phyloP scores from a whole-genome alignment of 306 rosid genomes.

The Abrus pulchellus region DNA sequence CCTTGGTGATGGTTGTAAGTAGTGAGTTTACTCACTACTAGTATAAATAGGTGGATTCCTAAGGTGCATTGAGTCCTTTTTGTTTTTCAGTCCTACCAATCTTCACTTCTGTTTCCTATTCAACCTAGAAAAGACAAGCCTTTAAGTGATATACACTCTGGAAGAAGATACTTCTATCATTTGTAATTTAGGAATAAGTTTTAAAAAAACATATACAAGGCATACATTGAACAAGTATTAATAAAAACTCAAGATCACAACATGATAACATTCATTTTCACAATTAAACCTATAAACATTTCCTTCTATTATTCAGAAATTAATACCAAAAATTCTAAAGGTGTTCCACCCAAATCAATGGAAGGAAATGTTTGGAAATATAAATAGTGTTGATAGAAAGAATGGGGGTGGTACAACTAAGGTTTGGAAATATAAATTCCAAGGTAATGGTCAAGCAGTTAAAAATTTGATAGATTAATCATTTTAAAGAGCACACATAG shows the following conservation, averaged over 20 bases:
- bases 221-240: not conserved
- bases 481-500: not conserved
- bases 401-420: not conserved
- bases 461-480: not conserved
- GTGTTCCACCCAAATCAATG: not conserved
- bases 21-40: not conserved
- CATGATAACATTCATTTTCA: not conserved
- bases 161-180: not conserved
- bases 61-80: too few species aligned
- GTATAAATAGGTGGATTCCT: too few species aligned
- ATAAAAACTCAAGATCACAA: not conserved
- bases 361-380: too few species aligned
- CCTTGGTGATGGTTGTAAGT: not conserved
- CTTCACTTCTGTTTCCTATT: too few species aligned
- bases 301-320: not conserved
- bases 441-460: conserved; percentile 31
- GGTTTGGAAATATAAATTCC: not conserved
- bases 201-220: not conserved
- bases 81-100: too few species aligned
- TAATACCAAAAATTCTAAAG: not conserved
- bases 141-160: not conserved
- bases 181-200: not conserved
- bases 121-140: too few species aligned
- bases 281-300: not conserved
- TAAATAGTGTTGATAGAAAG: not conserved